These are phyloP conservation scores for Pseudonitzschia multiseries DNA, from an alignment of 108 stramenopile genomes.

Conservation along the genomic window DNA sequence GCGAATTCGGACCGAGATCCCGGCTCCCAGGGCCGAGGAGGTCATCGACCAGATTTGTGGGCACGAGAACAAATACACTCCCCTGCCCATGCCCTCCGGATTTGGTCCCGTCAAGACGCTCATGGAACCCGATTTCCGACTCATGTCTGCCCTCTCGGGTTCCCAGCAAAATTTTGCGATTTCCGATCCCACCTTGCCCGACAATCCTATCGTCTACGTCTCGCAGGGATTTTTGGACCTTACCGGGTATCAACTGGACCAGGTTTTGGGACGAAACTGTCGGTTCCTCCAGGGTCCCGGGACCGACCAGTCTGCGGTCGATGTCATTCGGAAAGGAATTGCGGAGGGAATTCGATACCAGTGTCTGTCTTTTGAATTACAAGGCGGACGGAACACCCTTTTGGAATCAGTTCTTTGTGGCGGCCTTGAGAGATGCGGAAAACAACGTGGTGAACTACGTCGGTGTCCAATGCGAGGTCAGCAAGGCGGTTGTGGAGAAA, in stretches of 20 bases:
- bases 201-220: constrained; percentile 96
- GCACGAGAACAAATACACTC: constrained; percentile 70
- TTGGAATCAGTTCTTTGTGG: constrained; percentile 98
- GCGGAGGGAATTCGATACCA: constrained; percentile 83
- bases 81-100: constrained; percentile 84
- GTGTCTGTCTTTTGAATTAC: constrained; percentile 90
- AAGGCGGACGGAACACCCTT: constrained; percentile 95
- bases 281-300: constrained; percentile 97
- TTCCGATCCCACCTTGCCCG: constrained; percentile 93
- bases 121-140: constrained; percentile 89
- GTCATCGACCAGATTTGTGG: constrained; percentile 49
- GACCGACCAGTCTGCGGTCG: constrained; percentile 83
- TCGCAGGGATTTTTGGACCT: constrained; percentile 90
- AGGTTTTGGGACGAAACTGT: constrained; percentile 96
- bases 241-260: constrained; percentile 93
- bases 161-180: constrained; percentile 98
- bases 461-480: constrained; percentile 94
- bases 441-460: constrained; percentile 96
- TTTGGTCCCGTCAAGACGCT: constrained; percentile 92
- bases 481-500: constrained; percentile 88
- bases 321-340: constrained; percentile 86
- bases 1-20: constrained; percentile 65
- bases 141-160: constrained; percentile 81
- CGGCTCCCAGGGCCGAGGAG: constrained; percentile 48
- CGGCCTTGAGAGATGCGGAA: constrained; percentile 91